Evolutionary conservation across 2,329 filamentous ascomycete species (phyloP).

Genomic region (Sphaerulina musiva): DNA sequence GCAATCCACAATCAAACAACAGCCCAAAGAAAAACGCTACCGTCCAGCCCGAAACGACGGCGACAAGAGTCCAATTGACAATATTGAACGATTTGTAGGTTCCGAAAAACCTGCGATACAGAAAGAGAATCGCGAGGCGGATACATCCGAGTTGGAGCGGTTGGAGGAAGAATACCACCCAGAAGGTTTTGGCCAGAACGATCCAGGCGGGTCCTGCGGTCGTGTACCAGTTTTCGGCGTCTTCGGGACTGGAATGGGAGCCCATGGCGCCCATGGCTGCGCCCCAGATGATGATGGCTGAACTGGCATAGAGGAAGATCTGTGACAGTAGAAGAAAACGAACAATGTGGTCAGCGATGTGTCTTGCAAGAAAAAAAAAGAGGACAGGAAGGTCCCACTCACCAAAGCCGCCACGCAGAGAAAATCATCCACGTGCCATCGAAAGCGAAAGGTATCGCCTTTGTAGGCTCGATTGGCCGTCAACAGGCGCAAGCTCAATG

Average conservation of each 20-base stretch:
- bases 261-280: slow-evolving; percentile 9
- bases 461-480: neutral
- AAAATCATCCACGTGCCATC: slow-evolving; percentile 13
- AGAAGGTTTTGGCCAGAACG: slow-evolving; percentile 13
- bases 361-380: too few species aligned
- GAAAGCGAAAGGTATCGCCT: slow-evolving; percentile 8
- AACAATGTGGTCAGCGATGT: neutral
- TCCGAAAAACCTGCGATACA: slow-evolving; percentile 14
- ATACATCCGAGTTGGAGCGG: slow-evolving; percentile 12
- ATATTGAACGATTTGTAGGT: slow-evolving; percentile 12
- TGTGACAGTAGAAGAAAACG: neutral
- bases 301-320: slow-evolving; percentile 12
- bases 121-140: slow-evolving; percentile 13
- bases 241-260: slow-evolving; percentile 10
- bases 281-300: slow-evolving; percentile 12
- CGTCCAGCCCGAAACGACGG: slow-evolving; percentile 10
- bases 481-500: slow-evolving; percentile 7
- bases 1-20: slow-evolving; percentile 13
- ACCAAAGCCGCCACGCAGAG: slow-evolving; percentile 12
- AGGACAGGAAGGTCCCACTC: neutral
- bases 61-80: slow-evolving; percentile 8
- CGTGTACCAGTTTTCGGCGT: slow-evolving; percentile 14
- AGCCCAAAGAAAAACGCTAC: slow-evolving; percentile 13
- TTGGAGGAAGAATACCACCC: slow-evolving; percentile 13
- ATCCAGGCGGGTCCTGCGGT: slow-evolving; percentile 13